These are phyloP conservation scores for Penicillium sp. DNA, from an alignment of 2,329 filamentous ascomycete species.

Conservation along the genomic window DNA sequence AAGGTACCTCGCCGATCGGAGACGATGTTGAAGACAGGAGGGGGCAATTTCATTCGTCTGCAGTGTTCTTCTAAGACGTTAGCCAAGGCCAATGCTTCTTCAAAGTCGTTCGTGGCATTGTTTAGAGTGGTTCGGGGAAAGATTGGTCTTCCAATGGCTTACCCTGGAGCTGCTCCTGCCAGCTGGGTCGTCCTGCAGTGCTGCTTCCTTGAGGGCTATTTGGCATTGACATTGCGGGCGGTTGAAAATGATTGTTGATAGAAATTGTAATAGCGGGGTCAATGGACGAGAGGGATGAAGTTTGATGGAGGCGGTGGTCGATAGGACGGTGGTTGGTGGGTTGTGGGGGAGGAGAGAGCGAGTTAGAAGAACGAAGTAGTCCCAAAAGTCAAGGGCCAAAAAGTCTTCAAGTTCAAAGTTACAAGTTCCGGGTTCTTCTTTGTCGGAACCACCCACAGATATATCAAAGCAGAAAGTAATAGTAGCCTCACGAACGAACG, in stretches of 20 bases:
- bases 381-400: not conserved
- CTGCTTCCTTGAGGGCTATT: constrained; percentile 33
- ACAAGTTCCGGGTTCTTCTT: not conserved
- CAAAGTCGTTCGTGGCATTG: constrained; percentile 1
- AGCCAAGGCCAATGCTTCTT: constrained; percentile 16
- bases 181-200: constrained; percentile 42
- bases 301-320: constrained; percentile 9
- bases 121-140: constrained; percentile 10
- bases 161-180: constrained; percentile 67
- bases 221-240: constrained; percentile 33
- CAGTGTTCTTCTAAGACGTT: constrained; percentile 60
- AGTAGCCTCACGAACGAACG: constrained; percentile 7
- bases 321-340: constrained; percentile 2
- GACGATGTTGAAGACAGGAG: constrained; percentile 71
- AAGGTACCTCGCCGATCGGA: constrained; percentile 74
- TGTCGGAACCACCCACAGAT: not conserved
- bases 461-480: constrained; percentile 9
- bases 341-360: not conserved
- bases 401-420: not conserved
- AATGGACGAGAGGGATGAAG: constrained; percentile 18
- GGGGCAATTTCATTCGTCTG: constrained; percentile 57
- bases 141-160: constrained; percentile 29
- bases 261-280: constrained; percentile 14
- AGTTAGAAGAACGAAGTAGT: constrained; percentile 7
- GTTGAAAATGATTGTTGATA: constrained; percentile 8